Base-by-base conservation (phyloP, 106 monocot genomes). In the Apostasia ramifera region DNA sequence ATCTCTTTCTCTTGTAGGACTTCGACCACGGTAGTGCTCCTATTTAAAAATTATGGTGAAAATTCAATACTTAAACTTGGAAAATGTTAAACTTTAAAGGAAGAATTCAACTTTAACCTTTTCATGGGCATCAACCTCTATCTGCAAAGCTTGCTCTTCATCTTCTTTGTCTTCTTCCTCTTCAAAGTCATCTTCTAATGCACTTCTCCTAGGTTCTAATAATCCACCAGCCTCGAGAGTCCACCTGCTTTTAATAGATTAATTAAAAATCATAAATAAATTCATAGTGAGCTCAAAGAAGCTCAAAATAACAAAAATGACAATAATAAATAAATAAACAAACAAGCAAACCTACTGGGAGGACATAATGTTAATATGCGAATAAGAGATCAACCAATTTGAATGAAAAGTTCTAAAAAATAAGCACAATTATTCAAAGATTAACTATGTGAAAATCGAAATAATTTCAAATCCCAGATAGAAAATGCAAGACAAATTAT, bases 111-210 rank as follows among this genome's bases (percentile, higher is more conserved):
- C 57, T 10, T 5, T 50, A 62, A 88, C 91, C 81, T 82, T 84
- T 41, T 88, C 82, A 83, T 76, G 74, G 67, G 66, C 52, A 41
- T 61, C 79, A 74, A 53, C 69, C 47, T 94, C 86, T 55, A 68
- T 15, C 49, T 81, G 80, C 83, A 91, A 76, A 67, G 79, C 71
- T 15, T 76, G 72, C 6, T 82, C 92, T 14, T 89, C 95, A 53
- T 89, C 92, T 78, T 98, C 85, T 65, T 97, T 81, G 59, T 97
- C 97, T 74, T 97, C 97, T 67, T 98, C 93, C 66, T 98, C 97
- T 76, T 98, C 93, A 77, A 98, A 98, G 76, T 98, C 97, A 83
- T 98, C 97, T 77, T 98, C 93, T 70, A 98, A 69, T 70, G 90
- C 97, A 81, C 97, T 98, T 77, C 83, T 84, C 59, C 97, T 89